Evolutionary conservation across 345 rosid species (phyloP), one percentile per base, ranked within the genome.

Genomic region (Excoecaria cochinchinensis): DNA sequence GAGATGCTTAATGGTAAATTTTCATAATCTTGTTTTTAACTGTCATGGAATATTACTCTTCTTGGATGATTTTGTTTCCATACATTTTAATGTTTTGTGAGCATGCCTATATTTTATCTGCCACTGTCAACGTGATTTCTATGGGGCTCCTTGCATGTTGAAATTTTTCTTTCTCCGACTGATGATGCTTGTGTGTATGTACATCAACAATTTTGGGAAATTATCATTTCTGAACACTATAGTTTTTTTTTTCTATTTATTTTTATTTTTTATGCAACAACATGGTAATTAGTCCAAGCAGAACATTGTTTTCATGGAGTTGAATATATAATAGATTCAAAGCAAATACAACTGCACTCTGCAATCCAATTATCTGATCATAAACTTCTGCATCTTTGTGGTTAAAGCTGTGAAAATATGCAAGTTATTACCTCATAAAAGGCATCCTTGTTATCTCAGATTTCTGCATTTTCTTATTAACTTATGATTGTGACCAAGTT

Each of bases 1-100:
- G 98, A 90, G 94, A 78, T 92, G 93, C 87, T 79, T 94, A 73
- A 83, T 80, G 95, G 98, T 94, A 62, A 31, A 74, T 86, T 79
- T 78, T 73, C 68, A 15, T 38, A n/a, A 38, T 70, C 57, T 12
- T 69, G 16, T 57, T 50, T 55, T 40, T 40, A 17, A 7, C 8
- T 60, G 14, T 59, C 19, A 71, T 42, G 24, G 57, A 52, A 25
- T 36, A 11, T 1, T 22, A 24, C 24, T 48, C 21, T 38, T 51
- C 39, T 25, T 55, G 17, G 22, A 69, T 25, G 55, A 48, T 58
- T 68, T 46, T 57, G 60, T 36, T 76, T 53, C 16, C 25, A 14
- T 25, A 19, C 0, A 46, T 72, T 50, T 60, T 31, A 12, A 8
- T 62, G 50, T 57, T 21, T 8, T 73, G 38, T 25, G 38, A 52